phyloP scores from a whole-genome alignment of 176 grass and related monocot species.

The Dendrocalamus sinicus region DNA sequence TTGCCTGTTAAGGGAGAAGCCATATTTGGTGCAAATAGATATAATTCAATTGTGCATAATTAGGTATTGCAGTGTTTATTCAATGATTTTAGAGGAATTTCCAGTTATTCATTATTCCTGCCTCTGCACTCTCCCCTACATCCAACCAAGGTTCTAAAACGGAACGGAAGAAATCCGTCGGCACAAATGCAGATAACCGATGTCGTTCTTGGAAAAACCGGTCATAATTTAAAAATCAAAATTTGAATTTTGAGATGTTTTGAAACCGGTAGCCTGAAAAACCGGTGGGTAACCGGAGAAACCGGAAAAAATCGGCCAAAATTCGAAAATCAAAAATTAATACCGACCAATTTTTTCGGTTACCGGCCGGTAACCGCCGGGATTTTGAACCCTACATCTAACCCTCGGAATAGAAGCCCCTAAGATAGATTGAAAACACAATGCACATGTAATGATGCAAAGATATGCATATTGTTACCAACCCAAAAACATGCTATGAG shows the following conservation, averaged over 20 bases:
- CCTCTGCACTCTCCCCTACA: conserved; percentile 8
- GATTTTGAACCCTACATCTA: background rate
- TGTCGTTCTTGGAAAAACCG: too few relatives aligned
- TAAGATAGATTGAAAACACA: conserved; percentile 19
- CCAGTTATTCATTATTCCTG: background rate
- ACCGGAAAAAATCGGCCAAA: too few relatives aligned
- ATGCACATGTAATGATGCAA: conserved; percentile 1
- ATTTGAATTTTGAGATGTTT: too few relatives aligned
- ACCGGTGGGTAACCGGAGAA: too few relatives aligned
- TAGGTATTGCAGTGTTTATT: conserved; percentile 4
- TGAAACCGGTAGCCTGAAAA: too few relatives aligned
- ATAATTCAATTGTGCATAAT: background rate
- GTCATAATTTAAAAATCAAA: too few relatives aligned
- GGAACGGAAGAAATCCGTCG: too few relatives aligned
- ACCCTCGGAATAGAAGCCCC: background rate
- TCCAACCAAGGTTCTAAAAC: background rate
- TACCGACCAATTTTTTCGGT: too few relatives aligned
- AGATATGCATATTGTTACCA: conserved; percentile 24
- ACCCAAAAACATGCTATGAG: background rate
- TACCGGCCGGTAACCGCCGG: too few relatives aligned
- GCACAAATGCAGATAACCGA: too few relatives aligned
- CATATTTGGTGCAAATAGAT: conserved; percentile 7
- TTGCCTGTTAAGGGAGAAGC: conserved; percentile 1
- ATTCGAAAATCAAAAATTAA: too few relatives aligned
- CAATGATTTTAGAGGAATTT: background rate